Base-by-base conservation (phyloP, 805 yeast genomes). In the Wickerhamiella hasegawae region DNA sequence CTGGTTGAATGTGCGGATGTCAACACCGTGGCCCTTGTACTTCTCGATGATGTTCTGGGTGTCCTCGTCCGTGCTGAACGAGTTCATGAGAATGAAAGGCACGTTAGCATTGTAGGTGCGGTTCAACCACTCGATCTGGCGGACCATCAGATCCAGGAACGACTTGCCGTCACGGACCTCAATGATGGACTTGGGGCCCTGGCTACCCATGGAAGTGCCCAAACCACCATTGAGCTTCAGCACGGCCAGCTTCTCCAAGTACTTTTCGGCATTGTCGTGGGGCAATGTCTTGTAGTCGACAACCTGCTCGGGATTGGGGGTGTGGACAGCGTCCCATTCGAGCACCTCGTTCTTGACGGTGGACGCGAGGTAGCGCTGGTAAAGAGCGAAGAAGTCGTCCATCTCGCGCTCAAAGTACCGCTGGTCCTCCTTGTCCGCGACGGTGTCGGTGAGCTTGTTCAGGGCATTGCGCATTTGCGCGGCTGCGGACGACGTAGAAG, bases 141-240 rank as follows among this genome's bases (percentile, higher is more conserved):
- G 80, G 30, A 90, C 98, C 32, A 94, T 69, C 48, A 90, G 71
- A 59, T 90, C 98, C 57, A 90, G 69, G 59, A 90, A 90, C 28
- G 96, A 80, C 69, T 90, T 92, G 42, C 97, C 97, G 51, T 90
- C 98, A 60, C 98, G 80, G 33, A 90, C 98, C 65, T 90, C 98
- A 55, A 90, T 90, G 46, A 90, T 93, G 19, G 94, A 81, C 62
- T 85, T 85, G 45, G 98, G 98, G 40, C 98, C 98, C 43, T 90
- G 96, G 65, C 98, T 90, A 39, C 98, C 98, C 98, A 90, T 90
- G 8, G 97, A 87, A 16, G 98, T 90, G 55, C 98, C 98, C 48
- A 90, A 69, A 29, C 98, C 98, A 67, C 98, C 98, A 57, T 90
- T 90, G 57, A 90, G 71, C 65, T 90, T 90, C 59, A 90, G 69